These are phyloP conservation scores for Sindora glabra DNA, from an alignment of 306 rosid genomes.

Conservation along the genomic window DNA sequence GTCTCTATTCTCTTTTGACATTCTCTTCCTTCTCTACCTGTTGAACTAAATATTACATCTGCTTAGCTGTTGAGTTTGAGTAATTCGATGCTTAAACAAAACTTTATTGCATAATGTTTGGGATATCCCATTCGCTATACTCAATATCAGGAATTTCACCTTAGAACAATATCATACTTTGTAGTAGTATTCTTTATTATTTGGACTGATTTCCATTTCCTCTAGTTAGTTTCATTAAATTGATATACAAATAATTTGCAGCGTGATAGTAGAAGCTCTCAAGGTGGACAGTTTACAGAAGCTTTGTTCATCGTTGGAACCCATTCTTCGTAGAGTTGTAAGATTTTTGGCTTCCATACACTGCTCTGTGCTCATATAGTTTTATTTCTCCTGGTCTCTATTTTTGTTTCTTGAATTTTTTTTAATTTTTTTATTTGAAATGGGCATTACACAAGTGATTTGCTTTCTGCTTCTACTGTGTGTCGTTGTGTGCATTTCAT, in stretches of 20 bases:
- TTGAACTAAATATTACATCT: too few species aligned
- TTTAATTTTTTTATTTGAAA: too few species aligned
- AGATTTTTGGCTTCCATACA: constrained; percentile 20
- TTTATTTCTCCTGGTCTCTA: too few species aligned
- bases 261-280: constrained; percentile 78
- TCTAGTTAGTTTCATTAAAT: constrained; percentile 2
- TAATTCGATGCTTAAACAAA: too few species aligned
- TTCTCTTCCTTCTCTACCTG: too few species aligned
- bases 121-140: too few species aligned
- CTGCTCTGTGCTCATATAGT: not conserved
- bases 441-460: not conserved
- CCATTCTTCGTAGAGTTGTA: constrained; percentile 79
- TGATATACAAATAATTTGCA: constrained; percentile 23
- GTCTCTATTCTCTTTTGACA: too few species aligned
- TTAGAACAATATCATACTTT: not conserved
- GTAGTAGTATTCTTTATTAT: not conserved
- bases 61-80: too few species aligned
- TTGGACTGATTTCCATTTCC: not conserved
- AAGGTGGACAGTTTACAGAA: constrained; percentile 81
- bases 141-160: too few species aligned
- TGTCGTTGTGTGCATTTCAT: not conserved
- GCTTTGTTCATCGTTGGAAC: constrained; percentile 74
- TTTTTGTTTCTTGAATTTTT: too few species aligned
- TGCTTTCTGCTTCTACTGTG: not conserved
- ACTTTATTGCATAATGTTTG: too few species aligned